Percentiles rank a stretch among this genome's conserved stretches.
These are phyloP conservation scores for Pichia gijzeniarum DNA, from an alignment of 805 yeast genomes.

Conservation along the genomic window DNA sequence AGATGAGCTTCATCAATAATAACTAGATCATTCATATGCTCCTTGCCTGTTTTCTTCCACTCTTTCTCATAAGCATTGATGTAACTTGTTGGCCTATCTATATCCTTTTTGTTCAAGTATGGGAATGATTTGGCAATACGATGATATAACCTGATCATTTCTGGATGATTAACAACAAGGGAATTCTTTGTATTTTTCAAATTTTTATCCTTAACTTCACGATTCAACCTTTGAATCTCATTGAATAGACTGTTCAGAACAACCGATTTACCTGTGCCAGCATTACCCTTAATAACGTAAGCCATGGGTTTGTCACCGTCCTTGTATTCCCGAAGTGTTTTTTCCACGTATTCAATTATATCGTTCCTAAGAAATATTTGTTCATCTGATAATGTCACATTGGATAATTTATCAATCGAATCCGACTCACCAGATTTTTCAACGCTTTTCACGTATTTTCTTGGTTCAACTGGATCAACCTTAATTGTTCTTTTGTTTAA, in stretches of 20 bases:
- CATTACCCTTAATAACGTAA: constrained; percentile 41
- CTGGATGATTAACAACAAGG: constrained; percentile 42
- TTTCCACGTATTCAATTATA: constrained; percentile 28
- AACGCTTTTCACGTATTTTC: background rate
- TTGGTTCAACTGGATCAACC: constrained; percentile 3
- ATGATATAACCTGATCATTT: constrained; percentile 39
- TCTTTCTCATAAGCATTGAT: constrained; percentile 30
- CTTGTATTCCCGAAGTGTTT: constrained; percentile 17
- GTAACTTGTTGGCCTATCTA: constrained; percentile 42
- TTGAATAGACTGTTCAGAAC: constrained; percentile 38
- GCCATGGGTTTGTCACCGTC: constrained; percentile 22
- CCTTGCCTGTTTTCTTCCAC: constrained; percentile 4
- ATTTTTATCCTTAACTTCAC: constrained; percentile 14
- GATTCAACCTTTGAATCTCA: constrained; percentile 32
- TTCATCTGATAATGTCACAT: constrained; percentile 33
- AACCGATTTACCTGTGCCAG: constrained; percentile 44
- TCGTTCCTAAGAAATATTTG: constrained; percentile 28
- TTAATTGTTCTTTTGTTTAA: constrained; percentile 2
- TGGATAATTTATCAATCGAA: constrained; percentile 34
- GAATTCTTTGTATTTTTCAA: constrained; percentile 30
- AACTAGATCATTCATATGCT: constrained; percentile 31
- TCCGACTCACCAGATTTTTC: constrained; percentile 1
- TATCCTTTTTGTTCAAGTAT: constrained; percentile 32
- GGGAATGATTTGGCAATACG: constrained; percentile 33
- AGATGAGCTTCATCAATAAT: constrained; percentile 43